Percentiles rank a stretch among this genome's conserved stretches.
phyloP scores from a whole-genome alignment of 192 early-diverging fungal genomes.

The Backusella tuberculispora region DNA sequence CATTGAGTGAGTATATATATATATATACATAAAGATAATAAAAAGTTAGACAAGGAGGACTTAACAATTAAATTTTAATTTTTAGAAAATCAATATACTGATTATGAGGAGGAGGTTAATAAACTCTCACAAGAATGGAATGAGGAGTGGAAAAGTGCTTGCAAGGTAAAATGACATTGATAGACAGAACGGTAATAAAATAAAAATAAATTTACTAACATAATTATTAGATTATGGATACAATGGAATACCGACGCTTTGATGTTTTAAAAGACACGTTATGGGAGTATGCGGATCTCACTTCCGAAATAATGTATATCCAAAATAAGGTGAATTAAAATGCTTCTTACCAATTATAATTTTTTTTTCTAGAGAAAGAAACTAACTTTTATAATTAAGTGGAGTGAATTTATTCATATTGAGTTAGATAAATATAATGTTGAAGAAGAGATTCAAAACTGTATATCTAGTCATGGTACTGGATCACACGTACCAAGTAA shows the following conservation, averaged over 20 bases:
- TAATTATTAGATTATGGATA: conserved; percentile 20
- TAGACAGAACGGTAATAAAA: not conserved
- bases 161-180: conserved; percentile 21
- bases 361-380: not conserved
- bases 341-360: not conserved
- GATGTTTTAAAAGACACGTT: conserved; percentile 31
- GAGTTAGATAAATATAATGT: conserved; percentile 26
- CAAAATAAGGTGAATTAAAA: conserved; percentile 27
- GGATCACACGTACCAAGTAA: conserved; percentile 20
- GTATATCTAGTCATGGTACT: conserved; percentile 8
- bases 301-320: conserved; percentile 25
- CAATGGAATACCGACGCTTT: conserved; percentile 27
- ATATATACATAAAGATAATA: no score
- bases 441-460: conserved; percentile 20
- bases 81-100: conserved; percentile 29
- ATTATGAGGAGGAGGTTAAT: conserved; percentile 17
- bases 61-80: not conserved
- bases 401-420: conserved; percentile 29
- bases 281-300: conserved; percentile 33
- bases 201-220: not conserved
- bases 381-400: conserved; percentile 15
- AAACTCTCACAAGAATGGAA: conserved; percentile 29
- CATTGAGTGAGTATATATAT: not conserved
- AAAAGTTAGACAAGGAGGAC: not conserved
- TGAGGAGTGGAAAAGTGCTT: conserved; percentile 23